Evolutionary conservation across 1,284 basidiomycete species (phyloP).

Genomic region (Sanghuangporus sanghuang): DNA sequence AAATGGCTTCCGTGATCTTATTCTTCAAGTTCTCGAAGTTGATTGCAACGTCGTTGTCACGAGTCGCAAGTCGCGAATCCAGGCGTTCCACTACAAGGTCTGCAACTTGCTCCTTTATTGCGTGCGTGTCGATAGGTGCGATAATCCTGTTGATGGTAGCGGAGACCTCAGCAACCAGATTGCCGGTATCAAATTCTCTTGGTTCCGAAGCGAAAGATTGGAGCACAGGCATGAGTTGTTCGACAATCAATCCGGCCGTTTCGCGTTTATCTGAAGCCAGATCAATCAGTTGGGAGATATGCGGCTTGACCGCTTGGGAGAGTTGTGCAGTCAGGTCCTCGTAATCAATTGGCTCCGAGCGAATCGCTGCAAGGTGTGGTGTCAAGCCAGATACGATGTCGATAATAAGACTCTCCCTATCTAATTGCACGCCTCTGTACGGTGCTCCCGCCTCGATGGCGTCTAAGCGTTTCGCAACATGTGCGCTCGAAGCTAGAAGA

Average conservation of each 20-base stretch:
- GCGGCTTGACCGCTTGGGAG: conserved; percentile 79
- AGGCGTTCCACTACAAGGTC: conserved; percentile 79
- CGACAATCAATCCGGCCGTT: conserved; percentile 73
- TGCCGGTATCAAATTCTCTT: conserved; percentile 46
- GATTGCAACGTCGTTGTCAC: conserved; percentile 52
- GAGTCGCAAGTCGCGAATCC: conserved; percentile 69
- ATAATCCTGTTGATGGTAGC: conserved; percentile 64
- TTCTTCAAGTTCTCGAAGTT: conserved; percentile 55
- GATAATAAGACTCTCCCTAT: conserved; percentile 51
- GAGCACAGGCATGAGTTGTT: conserved; percentile 63
- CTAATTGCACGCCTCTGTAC: conserved; percentile 20
- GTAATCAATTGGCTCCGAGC: conserved; percentile 66
- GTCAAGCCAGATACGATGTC: conserved; percentile 53
- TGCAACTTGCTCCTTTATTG: conserved; percentile 80
- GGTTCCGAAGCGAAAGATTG: conserved; percentile 38
- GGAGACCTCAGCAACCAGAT: conserved; percentile 52
- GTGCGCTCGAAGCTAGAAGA: conserved; percentile 8
- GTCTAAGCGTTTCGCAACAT: conserved; percentile 6
- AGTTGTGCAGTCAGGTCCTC: conserved; percentile 67
- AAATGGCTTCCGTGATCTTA: conserved; percentile 49
- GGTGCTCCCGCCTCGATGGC: conserved; percentile 26
- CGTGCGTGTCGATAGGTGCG: conserved; percentile 71
- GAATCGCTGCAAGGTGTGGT: conserved; percentile 56
- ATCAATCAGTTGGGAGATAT: conserved; percentile 81
- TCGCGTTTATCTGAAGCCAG: conserved; percentile 81